These are phyloP conservation scores for Nakazawaea wickerhamii DNA, from an alignment of 805 yeast genomes.

Conservation along the genomic window DNA sequence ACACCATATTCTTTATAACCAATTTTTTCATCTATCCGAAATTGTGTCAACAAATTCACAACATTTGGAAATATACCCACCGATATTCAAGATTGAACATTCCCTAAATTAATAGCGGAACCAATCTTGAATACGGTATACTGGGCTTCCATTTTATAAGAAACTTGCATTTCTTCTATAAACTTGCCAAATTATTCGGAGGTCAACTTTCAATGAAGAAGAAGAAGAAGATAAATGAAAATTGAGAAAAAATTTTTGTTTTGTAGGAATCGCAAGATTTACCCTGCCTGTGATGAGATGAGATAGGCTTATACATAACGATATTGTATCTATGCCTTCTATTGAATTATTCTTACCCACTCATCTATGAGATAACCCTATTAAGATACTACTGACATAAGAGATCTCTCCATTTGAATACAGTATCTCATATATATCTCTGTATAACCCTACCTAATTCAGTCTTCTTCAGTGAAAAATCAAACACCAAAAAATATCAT, in stretches of 20 bases:
- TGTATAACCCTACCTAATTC: too few relatives aligned
- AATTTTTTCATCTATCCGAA: slow-evolving; percentile 26
- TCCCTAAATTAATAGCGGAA: slow-evolving; percentile 33
- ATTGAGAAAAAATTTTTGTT: slow-evolving; percentile 1
- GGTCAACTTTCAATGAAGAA: slow-evolving; percentile 15
- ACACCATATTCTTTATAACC: slow-evolving; percentile 25
- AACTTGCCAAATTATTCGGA: slow-evolving; percentile 21
- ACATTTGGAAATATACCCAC: slow-evolving; percentile 18
- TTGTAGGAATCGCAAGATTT: background rate
- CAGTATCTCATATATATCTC: too few relatives aligned
- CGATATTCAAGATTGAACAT: slow-evolving; percentile 14
- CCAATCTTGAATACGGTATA: slow-evolving; percentile 12
- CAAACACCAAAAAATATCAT: too few relatives aligned
- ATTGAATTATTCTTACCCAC: too few relatives aligned
- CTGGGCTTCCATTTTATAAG: slow-evolving; percentile 11
- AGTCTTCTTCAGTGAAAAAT: too few relatives aligned
- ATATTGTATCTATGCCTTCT: too few relatives aligned
- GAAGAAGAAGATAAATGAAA: slow-evolving; percentile 18
- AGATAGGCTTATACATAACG: background rate
- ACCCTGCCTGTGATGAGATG: slow-evolving; percentile 1
- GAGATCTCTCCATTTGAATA: too few relatives aligned
- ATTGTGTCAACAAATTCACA: slow-evolving; percentile 21
- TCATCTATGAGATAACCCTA: too few relatives aligned
- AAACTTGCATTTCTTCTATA: slow-evolving; percentile 13
- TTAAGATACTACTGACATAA: too few relatives aligned